Evolutionary conservation across 2,329 filamentous ascomycete species (phyloP).

Genomic region (Nannizziopsis arthrosporioides): DNA sequence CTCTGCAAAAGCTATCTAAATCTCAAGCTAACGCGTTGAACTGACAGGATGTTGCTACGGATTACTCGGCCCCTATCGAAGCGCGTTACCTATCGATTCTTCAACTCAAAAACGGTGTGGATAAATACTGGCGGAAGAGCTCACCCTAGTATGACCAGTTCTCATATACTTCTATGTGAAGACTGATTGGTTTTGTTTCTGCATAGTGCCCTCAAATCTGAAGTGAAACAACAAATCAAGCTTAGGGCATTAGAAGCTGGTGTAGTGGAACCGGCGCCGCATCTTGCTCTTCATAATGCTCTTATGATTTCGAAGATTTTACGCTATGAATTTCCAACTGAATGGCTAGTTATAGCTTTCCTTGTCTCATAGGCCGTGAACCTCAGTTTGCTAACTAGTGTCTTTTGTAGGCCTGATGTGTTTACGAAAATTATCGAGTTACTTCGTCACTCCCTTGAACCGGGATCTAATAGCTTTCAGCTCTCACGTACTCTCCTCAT

Average conservation of each 20-base stretch:
- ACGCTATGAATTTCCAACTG: constrained; percentile 74
- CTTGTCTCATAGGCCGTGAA: not conserved
- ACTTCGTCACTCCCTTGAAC: constrained; percentile 46
- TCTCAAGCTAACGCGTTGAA: constrained; percentile 14
- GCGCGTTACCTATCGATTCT: constrained; percentile 84
- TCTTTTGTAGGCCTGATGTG: constrained; percentile 34
- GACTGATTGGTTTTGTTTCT: not conserved
- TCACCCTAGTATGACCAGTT: constrained; percentile 47
- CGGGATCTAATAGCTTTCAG: constrained; percentile 49
- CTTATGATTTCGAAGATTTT: constrained; percentile 78
- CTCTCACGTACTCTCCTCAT: constrained; percentile 64
- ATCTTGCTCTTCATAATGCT: constrained; percentile 76
- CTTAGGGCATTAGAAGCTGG: constrained; percentile 63
- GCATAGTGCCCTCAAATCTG: constrained; percentile 46
- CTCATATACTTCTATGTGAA: not conserved
- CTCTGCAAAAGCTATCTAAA: not conserved
- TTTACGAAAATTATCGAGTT: constrained; percentile 48
- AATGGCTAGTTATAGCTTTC: constrained; percentile 48
- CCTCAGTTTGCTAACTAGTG: constrained; percentile 3
- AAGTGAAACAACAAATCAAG: constrained; percentile 68
- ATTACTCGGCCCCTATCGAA: constrained; percentile 62
- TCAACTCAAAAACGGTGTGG: constrained; percentile 91
- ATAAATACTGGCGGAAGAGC: constrained; percentile 82
- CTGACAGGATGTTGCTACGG: constrained; percentile 62
- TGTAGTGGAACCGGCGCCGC: constrained; percentile 61